phyloP scores from a whole-genome alignment of 768 basidiomycete genomes.

The Suillus brevipes region DNA sequence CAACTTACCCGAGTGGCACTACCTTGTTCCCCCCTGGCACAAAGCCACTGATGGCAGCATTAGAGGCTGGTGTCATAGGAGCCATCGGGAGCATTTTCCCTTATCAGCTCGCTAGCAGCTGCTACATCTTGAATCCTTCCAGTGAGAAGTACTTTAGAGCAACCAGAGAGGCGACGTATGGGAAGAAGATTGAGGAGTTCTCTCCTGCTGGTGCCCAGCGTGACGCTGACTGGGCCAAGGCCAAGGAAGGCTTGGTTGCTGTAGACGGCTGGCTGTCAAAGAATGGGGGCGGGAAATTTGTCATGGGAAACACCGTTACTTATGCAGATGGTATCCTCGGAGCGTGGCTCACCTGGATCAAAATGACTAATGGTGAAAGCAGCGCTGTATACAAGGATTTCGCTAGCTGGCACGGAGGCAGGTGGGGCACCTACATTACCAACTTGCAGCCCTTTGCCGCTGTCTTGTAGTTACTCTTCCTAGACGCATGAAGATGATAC shows the following conservation, averaged over 20 bases:
- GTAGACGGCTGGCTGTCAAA: conserved; percentile 34
- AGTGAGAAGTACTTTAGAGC: conserved; percentile 35
- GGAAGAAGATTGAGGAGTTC: conserved; percentile 38
- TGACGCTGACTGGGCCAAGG: conserved; percentile 28
- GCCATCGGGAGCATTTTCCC: conserved; percentile 15
- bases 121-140: conserved; percentile 22
- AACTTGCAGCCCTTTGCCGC: conserved; percentile 35
- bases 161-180: conserved; percentile 34
- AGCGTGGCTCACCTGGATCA: conserved; percentile 37
- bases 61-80: conserved; percentile 24
- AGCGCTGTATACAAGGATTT: conserved; percentile 36
- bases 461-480: conserved; percentile 5
- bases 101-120: conserved; percentile 18
- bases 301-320: conserved; percentile 34
- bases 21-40: conserved; percentile 43
- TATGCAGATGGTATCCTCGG: conserved; percentile 39
- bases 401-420: conserved; percentile 38
- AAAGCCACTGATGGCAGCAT: conserved; percentile 41
- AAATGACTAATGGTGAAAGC: conserved; percentile 24
- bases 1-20: conserved; percentile 38
- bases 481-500: neutral
- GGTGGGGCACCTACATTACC: conserved; percentile 37
- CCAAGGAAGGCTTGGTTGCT: conserved; percentile 23
- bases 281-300: conserved; percentile 32
- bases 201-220: conserved; percentile 30